A percentile compares a stretch with the other conserved stretches of the same genome.
Evolutionary conservation across 2,329 filamentous ascomycete species (phyloP).

Genomic region (Mycocentrospora acerina): DNA sequence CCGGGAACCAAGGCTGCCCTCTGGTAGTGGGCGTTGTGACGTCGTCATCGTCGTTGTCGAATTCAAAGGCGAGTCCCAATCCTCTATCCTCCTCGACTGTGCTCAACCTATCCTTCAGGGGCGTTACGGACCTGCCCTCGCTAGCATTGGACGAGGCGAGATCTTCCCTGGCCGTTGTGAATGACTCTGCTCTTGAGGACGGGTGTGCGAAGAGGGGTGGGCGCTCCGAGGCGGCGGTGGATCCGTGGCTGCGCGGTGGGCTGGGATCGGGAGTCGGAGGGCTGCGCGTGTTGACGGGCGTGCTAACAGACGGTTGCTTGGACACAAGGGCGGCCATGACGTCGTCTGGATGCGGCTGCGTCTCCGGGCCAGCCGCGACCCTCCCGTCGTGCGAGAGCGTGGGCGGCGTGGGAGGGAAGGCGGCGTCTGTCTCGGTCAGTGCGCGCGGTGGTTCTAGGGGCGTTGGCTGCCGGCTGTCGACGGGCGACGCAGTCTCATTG

Average conservation of each 20-base stretch:
- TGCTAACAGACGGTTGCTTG: constrained; percentile 43
- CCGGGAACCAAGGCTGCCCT: constrained; percentile 12
- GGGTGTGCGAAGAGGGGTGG: constrained; percentile 36
- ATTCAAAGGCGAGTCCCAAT: constrained; percentile 40
- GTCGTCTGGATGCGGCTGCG: constrained; percentile 43
- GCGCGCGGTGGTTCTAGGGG: constrained; percentile 31
- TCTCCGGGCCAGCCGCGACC: constrained; percentile 22
- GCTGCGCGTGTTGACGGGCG: constrained; percentile 45
- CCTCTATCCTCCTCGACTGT: constrained; percentile 33
- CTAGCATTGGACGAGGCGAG: constrained; percentile 36
- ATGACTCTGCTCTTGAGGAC: constrained; percentile 49
- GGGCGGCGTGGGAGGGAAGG: constrained; percentile 50
- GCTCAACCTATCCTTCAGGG: constrained; percentile 27
- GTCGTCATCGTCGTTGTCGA: constrained; percentile 25
- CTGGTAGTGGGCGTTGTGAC: constrained; percentile 37
- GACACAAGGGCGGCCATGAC: constrained; percentile 41
- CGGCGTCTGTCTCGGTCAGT: constrained; percentile 33
- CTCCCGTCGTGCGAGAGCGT: constrained; percentile 39
- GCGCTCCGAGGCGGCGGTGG: constrained; percentile 23
- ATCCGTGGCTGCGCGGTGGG: constrained; percentile 33
- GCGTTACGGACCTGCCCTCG: constrained; percentile 32
- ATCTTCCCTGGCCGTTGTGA: constrained; percentile 49
- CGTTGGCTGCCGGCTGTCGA: constrained; percentile 27
- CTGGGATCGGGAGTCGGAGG: constrained; percentile 43
- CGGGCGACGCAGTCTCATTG: constrained; percentile 29